Percentiles rank a stretch among this genome's conserved stretches.
Conservation (phyloP, 2,329 filamentous ascomycete genomes). For the Pezicula radicicola region DNA sequence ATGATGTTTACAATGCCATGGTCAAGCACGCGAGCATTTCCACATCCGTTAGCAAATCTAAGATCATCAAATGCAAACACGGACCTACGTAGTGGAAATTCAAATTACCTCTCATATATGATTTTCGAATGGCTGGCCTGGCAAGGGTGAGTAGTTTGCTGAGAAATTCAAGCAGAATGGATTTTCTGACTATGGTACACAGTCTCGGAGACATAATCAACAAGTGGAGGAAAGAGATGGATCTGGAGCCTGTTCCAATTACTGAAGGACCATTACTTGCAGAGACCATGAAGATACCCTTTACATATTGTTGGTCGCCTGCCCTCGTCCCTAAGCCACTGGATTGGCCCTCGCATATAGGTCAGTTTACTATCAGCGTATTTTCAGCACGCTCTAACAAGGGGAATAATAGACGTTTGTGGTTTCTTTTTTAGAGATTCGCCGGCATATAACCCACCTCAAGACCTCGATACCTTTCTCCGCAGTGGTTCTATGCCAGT, state of each 20-base stretch:
- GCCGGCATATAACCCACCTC: conserved; percentile 34
- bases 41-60: conserved; percentile 45
- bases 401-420: too few relatives aligned
- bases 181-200: too few relatives aligned
- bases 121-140: conserved; percentile 46
- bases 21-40: conserved; percentile 5
- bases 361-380: too few relatives aligned
- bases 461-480: conserved; percentile 4
- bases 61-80: conserved; percentile 21
- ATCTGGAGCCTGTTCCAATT: conserved; percentile 1
- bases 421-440: conserved; percentile 63
- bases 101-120: conserved; percentile 41
- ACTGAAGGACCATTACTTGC: conserved; percentile 2
- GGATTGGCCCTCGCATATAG: conserved; percentile 62
- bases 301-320: conserved; percentile 3
- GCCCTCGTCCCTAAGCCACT: conserved; percentile 56
- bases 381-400: too few relatives aligned
- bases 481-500: conserved; percentile 2
- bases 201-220: conserved; percentile 70
- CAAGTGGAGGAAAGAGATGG: conserved; percentile 2
- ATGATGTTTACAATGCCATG: conserved; percentile 14
- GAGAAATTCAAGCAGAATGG: too few relatives aligned
- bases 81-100: conserved; percentile 1
- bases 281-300: not conserved
- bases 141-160: conserved; percentile 32